Evolutionary conservation across 208 protist genomes (phyloP).

Genomic region (Leishmania guyanensis): DNA sequence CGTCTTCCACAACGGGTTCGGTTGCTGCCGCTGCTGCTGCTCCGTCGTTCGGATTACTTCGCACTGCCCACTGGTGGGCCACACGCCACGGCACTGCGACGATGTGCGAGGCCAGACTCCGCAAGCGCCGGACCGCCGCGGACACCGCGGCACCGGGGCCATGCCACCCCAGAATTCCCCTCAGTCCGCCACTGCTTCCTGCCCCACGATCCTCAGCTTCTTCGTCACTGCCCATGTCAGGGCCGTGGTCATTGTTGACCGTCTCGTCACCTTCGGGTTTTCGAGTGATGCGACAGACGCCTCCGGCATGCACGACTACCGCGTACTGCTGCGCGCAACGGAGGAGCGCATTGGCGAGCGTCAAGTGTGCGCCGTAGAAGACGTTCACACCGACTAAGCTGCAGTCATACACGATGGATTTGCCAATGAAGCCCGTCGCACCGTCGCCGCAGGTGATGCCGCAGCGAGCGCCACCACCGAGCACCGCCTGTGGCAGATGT

Average conservation of each 20-base stretch:
- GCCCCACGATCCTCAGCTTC: not conserved
- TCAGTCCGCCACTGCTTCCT: not conserved
- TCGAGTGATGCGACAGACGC: conserved; percentile 22
- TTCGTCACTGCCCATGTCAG: not conserved
- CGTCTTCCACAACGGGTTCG: not conserved
- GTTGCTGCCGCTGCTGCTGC: not conserved
- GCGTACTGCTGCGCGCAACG: conserved; percentile 36
- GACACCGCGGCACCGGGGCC: not conserved
- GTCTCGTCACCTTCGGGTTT: not conserved
- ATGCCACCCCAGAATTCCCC: not conserved
- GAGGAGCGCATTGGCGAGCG: conserved; percentile 40
- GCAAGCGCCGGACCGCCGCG: not conserved
- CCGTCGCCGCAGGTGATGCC: conserved; percentile 55
- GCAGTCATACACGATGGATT: conserved; percentile 49
- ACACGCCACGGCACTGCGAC: conserved; percentile 3
- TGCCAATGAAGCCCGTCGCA: conserved; percentile 43
- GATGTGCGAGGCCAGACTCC: not conserved
- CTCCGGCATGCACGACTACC: conserved; percentile 57
- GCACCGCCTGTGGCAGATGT: conserved; percentile 49
- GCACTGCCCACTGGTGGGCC: not conserved
- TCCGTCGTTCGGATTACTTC: not conserved
- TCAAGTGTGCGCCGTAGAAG: conserved; percentile 47
- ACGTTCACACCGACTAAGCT: conserved; percentile 53
- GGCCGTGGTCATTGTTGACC: not conserved
- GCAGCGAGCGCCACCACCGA: conserved; percentile 59